Evolutionary conservation across 306 rosid species (phyloP), one percentile per base, ranked within the genome.

Genomic region (Pterocarpus santalinus): DNA sequence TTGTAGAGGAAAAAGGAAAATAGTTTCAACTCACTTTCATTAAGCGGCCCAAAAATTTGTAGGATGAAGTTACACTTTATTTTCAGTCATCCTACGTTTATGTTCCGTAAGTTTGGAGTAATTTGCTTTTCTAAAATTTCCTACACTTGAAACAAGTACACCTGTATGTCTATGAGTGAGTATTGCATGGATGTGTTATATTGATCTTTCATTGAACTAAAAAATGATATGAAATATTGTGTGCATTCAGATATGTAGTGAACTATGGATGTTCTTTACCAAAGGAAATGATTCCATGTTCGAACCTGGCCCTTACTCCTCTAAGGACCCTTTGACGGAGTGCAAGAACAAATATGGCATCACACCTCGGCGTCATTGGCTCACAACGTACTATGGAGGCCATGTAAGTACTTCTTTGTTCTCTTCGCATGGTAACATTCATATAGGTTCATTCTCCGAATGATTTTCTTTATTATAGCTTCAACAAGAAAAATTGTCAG

Each of bases 351-450:
- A 0, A n/a, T 91, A 41, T 62, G 92, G 92, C 2, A 90, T 92
- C 57, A 76, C 83, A 13, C 90, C 97, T 79, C 88, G 92, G 0
- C 91, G 91, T 10, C 85, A 91, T 51, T 92, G 91, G 95, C 75
- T 82, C 70, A 86, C 90, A 38, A 83, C 85, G 47, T 89, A 90
- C 56, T 92, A 85, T 68, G 95, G 97, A 56, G 95, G 94, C 74
- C 86, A 91, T 65, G 97, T 91, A 82, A 57, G 95, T 58, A 6
- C 5, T 32, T 70, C 9, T 55, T 43, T 65, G 0, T 70, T 64
- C 38, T 33, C 32, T 53, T 49, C 28, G 28, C 28, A 22, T 22
- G 28, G 28, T 22, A 22, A 22, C 28, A 22, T 22, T 22, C 56
- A 46, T 32, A 51, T 39, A 55, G 5, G 16, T 49, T 69, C 30